Conservation (phyloP, 305 asterid species). For the Solanum aculeatissimum region DNA sequence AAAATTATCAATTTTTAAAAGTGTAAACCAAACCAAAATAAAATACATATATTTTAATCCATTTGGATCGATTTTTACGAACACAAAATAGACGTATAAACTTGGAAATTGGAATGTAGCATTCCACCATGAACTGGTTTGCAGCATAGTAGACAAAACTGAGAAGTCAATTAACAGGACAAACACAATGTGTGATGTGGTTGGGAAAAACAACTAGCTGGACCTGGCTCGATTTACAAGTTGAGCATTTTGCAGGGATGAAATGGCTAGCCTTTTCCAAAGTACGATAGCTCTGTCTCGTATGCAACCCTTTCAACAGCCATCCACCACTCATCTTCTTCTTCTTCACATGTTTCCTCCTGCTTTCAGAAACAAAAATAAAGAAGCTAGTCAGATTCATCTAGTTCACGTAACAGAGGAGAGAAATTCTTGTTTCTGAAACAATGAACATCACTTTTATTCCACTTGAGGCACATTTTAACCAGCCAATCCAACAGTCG, state of each 20-base stretch:
- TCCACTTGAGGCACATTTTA: not conserved
- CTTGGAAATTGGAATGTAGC: not conserved
- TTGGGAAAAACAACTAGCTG: not conserved
- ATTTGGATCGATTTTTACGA: not conserved
- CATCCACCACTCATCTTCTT: constrained; percentile 85
- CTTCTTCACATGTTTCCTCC: constrained; percentile 52
- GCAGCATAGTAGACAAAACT: not conserved
- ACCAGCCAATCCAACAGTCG: not conserved
- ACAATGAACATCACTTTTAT: not conserved
- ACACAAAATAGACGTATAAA: not conserved
- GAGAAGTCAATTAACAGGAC: not conserved
- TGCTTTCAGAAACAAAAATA: constrained; percentile 9
- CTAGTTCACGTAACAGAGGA: not conserved
- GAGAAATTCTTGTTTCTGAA: not conserved
- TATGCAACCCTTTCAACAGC: constrained; percentile 59
- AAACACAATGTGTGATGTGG: not conserved
- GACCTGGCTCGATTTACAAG: not conserved
- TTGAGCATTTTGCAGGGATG: not conserved
- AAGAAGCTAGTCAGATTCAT: not conserved
- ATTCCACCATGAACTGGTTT: not conserved
- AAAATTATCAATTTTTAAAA: not conserved
- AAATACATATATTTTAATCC: not conserved
- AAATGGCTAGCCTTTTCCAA: constrained; percentile 10
- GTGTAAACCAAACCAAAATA: not conserved
- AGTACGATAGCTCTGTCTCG: constrained; percentile 38